Base-by-base conservation (phyloP, 306 rosid species). In the Hippophae rhamnoides region DNA sequence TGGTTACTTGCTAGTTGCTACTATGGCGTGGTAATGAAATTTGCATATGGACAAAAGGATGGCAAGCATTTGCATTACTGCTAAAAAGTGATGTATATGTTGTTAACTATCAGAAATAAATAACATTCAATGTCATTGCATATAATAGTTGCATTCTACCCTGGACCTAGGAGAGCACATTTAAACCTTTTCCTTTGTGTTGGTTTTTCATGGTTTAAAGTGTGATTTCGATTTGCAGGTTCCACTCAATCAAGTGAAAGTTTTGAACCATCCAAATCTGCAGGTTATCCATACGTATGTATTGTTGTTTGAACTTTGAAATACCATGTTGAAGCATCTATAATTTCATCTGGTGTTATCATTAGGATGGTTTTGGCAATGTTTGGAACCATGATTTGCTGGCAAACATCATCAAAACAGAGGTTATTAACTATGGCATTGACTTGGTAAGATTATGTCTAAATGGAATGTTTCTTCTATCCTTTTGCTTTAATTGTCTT, bases 321-420 rank as follows among this genome's bases (percentile, higher is more conserved):
- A 9, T 69, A 12, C 45, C 52, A 25, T 68, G 47, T 53, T 53
- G 55, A n/a, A 70, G 64, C 23, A 54, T 48, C 49, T 47, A 9
- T 75, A 62, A 67, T 64, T 65, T 72, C 53, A 63, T 41, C 26
- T 54, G 44, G 25, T 68, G 65, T 46, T 61, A 43, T 76, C 67
- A 57, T 57, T 74, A 87, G 98, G 98, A 92, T 76, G 98, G 96
- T 67, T 87, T 87, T 69, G 95, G 89, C 47, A 78, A 80, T 68
- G 79, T 78, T 67, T 87, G 96, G 98, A 56, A 78, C 64, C 87
- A 79, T 63, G 63, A 55, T 57, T 76, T 87, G 67, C 23, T 87
- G 77, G 86, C 83, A 8, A 74, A 72, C 47, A 77, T 83, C 64
- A 70, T 85, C 31, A 78, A 78, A 69, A 79, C 70, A 59, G 86